phyloP scores from a whole-genome alignment of 2,329 filamentous ascomycete species.

The Microdochium bolleyi region DNA sequence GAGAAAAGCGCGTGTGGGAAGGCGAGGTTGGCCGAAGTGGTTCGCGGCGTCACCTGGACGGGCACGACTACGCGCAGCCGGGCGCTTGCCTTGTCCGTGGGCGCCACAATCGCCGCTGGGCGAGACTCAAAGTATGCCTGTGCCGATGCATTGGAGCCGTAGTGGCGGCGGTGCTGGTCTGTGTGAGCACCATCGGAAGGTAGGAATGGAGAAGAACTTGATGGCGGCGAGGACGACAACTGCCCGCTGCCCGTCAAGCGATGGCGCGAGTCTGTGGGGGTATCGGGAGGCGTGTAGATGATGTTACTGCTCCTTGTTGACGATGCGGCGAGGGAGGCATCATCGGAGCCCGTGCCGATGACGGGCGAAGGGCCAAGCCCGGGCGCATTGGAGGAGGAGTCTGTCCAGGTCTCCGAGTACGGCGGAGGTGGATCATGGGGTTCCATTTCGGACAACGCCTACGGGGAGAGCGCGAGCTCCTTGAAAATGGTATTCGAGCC shows the following conservation, averaged over 20 bases:
- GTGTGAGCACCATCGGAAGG: neutral
- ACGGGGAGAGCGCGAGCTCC: neutral
- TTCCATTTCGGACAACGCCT: conserved; percentile 17
- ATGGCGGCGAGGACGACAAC: neutral
- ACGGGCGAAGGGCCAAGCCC: conserved; percentile 15
- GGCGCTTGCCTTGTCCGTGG: neutral
- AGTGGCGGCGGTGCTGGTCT: conserved; percentile 16
- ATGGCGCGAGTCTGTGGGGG: conserved; percentile 18
- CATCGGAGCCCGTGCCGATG: conserved; percentile 20
- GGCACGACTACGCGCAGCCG: conserved; percentile 18
- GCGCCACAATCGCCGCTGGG: conserved; percentile 16
- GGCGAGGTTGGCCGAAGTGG: conserved; percentile 34
- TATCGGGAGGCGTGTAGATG: conserved; percentile 44
- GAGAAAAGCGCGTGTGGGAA: conserved; percentile 18
- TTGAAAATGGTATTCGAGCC: no score
- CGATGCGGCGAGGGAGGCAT: conserved; percentile 28
- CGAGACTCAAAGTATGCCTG: conserved; percentile 40
- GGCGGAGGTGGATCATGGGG: conserved; percentile 40
- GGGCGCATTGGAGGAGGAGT: conserved; percentile 28
- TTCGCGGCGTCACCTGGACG: conserved; percentile 23
- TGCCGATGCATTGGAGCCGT: conserved; percentile 20
- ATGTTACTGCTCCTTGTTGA: conserved; percentile 30
- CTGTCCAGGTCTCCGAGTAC: conserved; percentile 50
- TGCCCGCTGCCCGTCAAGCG: no score
- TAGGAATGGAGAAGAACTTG: no score